These are phyloP conservation scores for Benincasa hispida DNA, from an alignment of 306 rosid species.

Conservation along the genomic window DNA sequence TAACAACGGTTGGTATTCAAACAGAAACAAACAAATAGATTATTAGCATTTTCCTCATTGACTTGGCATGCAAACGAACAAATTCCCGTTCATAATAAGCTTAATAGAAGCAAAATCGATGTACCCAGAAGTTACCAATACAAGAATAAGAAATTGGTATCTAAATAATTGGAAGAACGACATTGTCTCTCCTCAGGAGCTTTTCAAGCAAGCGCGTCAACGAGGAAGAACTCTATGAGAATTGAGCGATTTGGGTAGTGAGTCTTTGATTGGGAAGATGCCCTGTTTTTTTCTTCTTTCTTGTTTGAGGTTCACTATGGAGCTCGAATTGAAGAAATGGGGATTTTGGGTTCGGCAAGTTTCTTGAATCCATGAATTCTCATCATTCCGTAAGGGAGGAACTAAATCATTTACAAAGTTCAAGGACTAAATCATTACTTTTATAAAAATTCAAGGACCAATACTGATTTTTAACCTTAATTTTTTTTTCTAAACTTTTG, in stretches of 20 bases:
- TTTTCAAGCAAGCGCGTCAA: constrained; percentile 85
- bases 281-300: not conserved
- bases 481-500: too few relatives aligned
- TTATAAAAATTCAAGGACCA: too few relatives aligned
- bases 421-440: too few relatives aligned
- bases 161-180: constrained; percentile 86
- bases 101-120: not conserved
- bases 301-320: not conserved
- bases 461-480: too few relatives aligned
- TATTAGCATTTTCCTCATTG: too few relatives aligned
- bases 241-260: constrained; percentile 5
- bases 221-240: constrained; percentile 35
- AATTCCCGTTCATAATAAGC: not conserved
- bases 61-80: not conserved
- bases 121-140: not conserved
- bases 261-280: constrained; percentile 16
- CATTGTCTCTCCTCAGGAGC: constrained; percentile 57
- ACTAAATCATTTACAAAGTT: too few relatives aligned
- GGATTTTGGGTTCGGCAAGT: constrained; percentile 21
- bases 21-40: too few relatives aligned
- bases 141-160: constrained; percentile 7
- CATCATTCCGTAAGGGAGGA: constrained; percentile 16
- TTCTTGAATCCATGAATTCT: constrained; percentile 42
- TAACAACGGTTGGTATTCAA: too few relatives aligned
- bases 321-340: constrained; percentile 10